Percentiles rank a stretch among this genome's conserved stretches.
Evolutionary conservation across 192 early-diverging fungal genomes (phyloP).

Genomic region (Umbelopsis sp.): DNA sequence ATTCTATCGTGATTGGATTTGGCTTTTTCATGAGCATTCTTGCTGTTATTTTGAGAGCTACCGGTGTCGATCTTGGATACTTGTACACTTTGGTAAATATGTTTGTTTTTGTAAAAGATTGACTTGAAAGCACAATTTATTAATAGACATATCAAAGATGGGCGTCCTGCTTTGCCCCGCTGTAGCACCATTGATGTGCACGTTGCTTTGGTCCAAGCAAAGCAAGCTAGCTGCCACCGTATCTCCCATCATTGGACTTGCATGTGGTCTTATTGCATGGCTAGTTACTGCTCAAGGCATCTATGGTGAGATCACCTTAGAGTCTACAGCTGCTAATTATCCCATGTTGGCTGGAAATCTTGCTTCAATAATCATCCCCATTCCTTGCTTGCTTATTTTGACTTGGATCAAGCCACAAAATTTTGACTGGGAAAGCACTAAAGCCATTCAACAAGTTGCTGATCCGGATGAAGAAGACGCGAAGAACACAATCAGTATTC

Average conservation of each 20-base stretch:
- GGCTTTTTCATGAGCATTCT: slow-evolving; percentile 74
- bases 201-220: slow-evolving; percentile 71
- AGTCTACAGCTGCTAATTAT: slow-evolving; percentile 63
- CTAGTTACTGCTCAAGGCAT: slow-evolving; percentile 53
- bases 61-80: slow-evolving; percentile 70
- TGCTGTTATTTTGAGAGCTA: slow-evolving; percentile 60
- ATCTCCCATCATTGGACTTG: slow-evolving; percentile 57
- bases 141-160: slow-evolving; percentile 46
- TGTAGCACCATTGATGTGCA: slow-evolving; percentile 66
- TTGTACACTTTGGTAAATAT: slow-evolving; percentile 51
- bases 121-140: not conserved
- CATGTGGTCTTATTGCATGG: slow-evolving; percentile 61
- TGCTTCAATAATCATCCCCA: slow-evolving; percentile 42
- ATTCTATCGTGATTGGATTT: slow-evolving; percentile 57
- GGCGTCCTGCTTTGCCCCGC: slow-evolving; percentile 68
- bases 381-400: slow-evolving; percentile 42
- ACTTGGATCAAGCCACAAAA: slow-evolving; percentile 62
- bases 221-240: slow-evolving; percentile 53
- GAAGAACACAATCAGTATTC: not conserved
- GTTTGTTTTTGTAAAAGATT: not conserved
- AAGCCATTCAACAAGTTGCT: slow-evolving; percentile 47
- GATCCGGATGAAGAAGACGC: slow-evolving; percentile 31
- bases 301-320: slow-evolving; percentile 60
- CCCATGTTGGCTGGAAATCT: slow-evolving; percentile 80
- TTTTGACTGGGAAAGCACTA: slow-evolving; percentile 60